Evolutionary conservation across 306 rosid genomes (phyloP), one percentile per base, ranked within the genome.

Genomic region (Benincasa hispida): DNA sequence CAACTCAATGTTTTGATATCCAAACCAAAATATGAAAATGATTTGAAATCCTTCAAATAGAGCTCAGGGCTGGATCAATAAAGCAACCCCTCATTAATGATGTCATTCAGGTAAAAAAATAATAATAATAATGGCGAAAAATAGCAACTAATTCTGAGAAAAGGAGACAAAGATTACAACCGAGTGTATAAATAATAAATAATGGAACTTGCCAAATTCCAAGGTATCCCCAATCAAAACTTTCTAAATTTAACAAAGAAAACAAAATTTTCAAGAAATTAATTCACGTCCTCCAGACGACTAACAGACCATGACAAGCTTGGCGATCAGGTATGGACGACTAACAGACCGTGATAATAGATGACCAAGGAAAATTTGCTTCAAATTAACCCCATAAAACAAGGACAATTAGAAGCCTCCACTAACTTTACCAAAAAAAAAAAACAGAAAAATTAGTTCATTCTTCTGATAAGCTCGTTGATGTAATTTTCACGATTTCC

Each of bases 391-490:
- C 28, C 13, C 34, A 51, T 25, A 45, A 15, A 53, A 53, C 5
- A 18, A 47, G 12, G 67, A 6, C 41, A 30, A 22, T 53, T 72
- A 80, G 41, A 79, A 22, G 73, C 65, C 79, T 13, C 66, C 7
- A 22, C 1, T 28, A 58, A 22, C 37, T 24, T 35, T 45, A 48
- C 42, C 56, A 42, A 58, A 9, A 41, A 22, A 19, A 8, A 24
- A 69, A 56, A 5, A 6, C 15, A 17, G 14, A 17, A 28, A 70
- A 72, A 18, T 83, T 88, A 91, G 81, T 93, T 88, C 97, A 86
- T 93, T 79, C 93, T 91, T 79, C 95, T 78, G 79, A 93, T 87
- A 12, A 93, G 92, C 84, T 89, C 93, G 27, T 89, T 91, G 67
- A 91, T 89, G 79, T 77, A 86, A 19, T 83, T 83, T 65, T 91